Base-by-base conservation (phyloP, 2,329 filamentous ascomycete genomes). In the Pseudopyricularia cyperi region DNA sequence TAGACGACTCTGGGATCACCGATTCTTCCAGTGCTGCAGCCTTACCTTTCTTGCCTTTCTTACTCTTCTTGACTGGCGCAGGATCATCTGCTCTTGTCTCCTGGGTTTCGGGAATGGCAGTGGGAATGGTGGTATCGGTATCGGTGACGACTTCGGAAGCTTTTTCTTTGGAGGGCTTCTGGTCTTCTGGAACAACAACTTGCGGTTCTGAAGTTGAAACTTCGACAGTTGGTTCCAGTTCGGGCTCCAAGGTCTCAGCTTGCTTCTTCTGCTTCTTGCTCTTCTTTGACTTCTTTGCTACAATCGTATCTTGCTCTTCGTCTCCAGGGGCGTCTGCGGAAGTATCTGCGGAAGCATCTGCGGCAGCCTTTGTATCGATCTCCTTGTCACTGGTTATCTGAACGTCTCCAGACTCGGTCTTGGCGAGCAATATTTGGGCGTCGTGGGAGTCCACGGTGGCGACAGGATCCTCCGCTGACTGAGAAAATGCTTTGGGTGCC, bases 231-330 rank as follows among this genome's bases (percentile, higher is more conserved):
- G 35, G 15, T 32, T 50, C 35, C n/a, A 6, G 15, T 32, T 50
- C 48, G 7, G 19, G 48, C 3, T 44, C 33, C 26, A 19, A 33
- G 26, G 46, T 24, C 19, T 30, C 28, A 14, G 46, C 26, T 24
- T 49, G 30, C 17, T 24, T 46, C 30, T 46, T 46, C 55, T 61
- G 63, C 56, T 64, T 64, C 58, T 68, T 68, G 47, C 58, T 57
- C 51, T 64, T 63, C 56, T 62, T 64, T 26, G 56, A 49, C 28
- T 55, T 56, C 53, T 58, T 62, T 6, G 33, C 5, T n/a, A 15
- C 26, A 19, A 17, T n/a, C 5, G 15, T 48, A 3, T 48, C 46
- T 33, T 4, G 46, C 15, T 3, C n/a, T 15, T 48, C 46, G 28
- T 48, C 28, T 17, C 9, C 19, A 34, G 46, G 42, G 24, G 57